These are phyloP conservation scores for Penicillium fuscoglaucum DNA, from an alignment of 2,329 filamentous ascomycete genomes.

Conservation along the genomic window DNA sequence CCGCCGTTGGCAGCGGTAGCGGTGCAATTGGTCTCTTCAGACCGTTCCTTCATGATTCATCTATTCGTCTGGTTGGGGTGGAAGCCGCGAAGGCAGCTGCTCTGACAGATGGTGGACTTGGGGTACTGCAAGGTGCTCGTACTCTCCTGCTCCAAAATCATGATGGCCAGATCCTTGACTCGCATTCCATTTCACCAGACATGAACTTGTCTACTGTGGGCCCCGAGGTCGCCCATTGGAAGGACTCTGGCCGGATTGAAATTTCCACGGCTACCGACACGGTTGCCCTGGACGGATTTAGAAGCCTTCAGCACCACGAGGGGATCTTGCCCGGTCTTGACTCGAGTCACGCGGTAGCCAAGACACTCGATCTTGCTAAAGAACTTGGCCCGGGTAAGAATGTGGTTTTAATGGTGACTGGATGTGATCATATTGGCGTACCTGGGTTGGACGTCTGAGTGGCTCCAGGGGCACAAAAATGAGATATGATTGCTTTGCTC, in stretches of 20 bases:
- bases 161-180: constrained; percentile 26
- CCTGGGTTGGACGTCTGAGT: constrained; percentile 13
- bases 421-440: constrained; percentile 21
- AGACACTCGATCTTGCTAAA: constrained; percentile 16
- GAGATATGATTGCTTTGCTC: background rate
- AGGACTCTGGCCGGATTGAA: constrained; percentile 26
- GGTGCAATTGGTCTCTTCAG: constrained; percentile 27
- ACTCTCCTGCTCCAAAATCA: constrained; percentile 26
- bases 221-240: constrained; percentile 28
- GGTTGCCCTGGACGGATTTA: constrained; percentile 30
- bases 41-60: constrained; percentile 19
- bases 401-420: constrained; percentile 27
- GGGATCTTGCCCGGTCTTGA: constrained; percentile 25
- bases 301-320: constrained; percentile 27
- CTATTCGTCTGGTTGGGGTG: constrained; percentile 20
- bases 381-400: constrained; percentile 26
- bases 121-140: constrained; percentile 28
- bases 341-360: constrained; percentile 28
- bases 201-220: constrained; percentile 28
- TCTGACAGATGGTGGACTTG: constrained; percentile 20
- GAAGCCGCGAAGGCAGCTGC: constrained; percentile 22
- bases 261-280: constrained; percentile 26
- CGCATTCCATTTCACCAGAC: constrained; percentile 27
- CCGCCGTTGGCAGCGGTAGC: constrained; percentile 26
- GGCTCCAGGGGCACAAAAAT: background rate